These are phyloP conservation scores for Thielaviopsis punctulata DNA, from an alignment of 2,329 filamentous ascomycete species.

Conservation along the genomic window DNA sequence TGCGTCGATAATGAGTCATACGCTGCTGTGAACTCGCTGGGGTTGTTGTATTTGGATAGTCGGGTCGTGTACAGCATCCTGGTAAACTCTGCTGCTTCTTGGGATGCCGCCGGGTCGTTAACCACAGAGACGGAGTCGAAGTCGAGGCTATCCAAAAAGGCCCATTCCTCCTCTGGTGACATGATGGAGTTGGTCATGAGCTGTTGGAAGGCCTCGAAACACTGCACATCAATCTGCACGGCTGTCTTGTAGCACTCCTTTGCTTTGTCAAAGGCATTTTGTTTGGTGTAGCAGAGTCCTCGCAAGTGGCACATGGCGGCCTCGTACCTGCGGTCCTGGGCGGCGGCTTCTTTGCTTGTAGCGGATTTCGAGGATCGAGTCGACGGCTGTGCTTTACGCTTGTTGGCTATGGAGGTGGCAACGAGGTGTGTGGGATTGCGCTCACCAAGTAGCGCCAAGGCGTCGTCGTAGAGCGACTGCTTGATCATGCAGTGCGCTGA, in stretches of 20 bases:
- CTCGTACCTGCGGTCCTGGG: conserved; percentile 54
- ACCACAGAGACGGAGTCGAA: conserved; percentile 65
- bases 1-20: conserved; percentile 86
- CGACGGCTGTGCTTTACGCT: conserved; percentile 41
- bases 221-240: conserved; percentile 90
- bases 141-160: conserved; percentile 72
- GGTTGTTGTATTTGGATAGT: conserved; percentile 86
- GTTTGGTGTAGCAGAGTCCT: conserved; percentile 86
- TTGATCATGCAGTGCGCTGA: conserved; percentile 90
- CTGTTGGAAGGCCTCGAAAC: conserved; percentile 95
- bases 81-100: conserved; percentile 84
- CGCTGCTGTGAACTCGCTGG: conserved; percentile 63
- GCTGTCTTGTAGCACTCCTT: conserved; percentile 98
- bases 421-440: conserved; percentile 87
- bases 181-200: conserved; percentile 93
- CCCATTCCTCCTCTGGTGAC: conserved; percentile 75
- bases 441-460: conserved; percentile 70
- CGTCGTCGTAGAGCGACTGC: conserved; percentile 78
- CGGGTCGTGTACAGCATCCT: conserved; percentile 93
- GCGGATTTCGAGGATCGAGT: conserved; percentile 25
- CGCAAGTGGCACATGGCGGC: conserved; percentile 94
- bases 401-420: conserved; percentile 36
- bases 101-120: conserved; percentile 48
- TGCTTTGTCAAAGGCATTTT: conserved; percentile 90
- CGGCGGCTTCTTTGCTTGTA: conserved; percentile 3